phyloP scores from a whole-genome alignment of 2,329 filamentous ascomycete genomes.

The Chlorencoelia australis region DNA sequence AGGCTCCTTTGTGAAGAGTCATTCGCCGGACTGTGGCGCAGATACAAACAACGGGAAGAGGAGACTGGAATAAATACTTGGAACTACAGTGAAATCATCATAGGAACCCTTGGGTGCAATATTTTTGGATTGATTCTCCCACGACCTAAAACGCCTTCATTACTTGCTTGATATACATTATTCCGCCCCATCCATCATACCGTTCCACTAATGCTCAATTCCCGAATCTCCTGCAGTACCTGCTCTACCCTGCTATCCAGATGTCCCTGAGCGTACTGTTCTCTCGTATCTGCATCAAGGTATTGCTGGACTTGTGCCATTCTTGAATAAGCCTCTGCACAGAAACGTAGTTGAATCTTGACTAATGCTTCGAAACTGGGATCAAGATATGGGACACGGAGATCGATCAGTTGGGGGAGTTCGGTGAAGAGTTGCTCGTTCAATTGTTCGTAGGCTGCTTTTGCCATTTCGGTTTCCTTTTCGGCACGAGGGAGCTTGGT shows the following conservation, averaged over 20 bases:
- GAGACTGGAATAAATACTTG: too few relatives aligned
- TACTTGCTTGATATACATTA: too few relatives aligned
- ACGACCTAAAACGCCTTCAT: too few relatives aligned
- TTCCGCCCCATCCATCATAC: constrained; percentile 39
- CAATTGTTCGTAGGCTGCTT: constrained; percentile 85
- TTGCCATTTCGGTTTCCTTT: constrained; percentile 92
- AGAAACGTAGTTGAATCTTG: constrained; percentile 97
- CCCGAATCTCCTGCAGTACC: constrained; percentile 91
- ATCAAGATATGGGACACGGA: constrained; percentile 93
- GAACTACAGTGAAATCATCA: too few relatives aligned
- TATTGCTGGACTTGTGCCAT: constrained; percentile 99
- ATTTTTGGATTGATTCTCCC: too few relatives aligned
- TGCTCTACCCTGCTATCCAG: constrained; percentile 88
- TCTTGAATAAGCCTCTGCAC: constrained; percentile 89
- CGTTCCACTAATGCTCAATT: constrained; percentile 80
- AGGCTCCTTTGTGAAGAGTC: too few relatives aligned
- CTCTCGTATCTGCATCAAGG: constrained; percentile 85
- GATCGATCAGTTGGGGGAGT: constrained; percentile 88
- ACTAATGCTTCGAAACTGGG: constrained; percentile 95
- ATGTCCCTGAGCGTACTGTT: constrained; percentile 90
- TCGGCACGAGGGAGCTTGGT: constrained; percentile 93
- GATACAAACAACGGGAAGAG: too few relatives aligned
- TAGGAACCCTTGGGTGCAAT: too few relatives aligned
- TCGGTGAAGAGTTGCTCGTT: constrained; percentile 94
- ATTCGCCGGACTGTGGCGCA: too few relatives aligned